Base-by-base conservation (phyloP, 2,329 filamentous ascomycete genomes). In the Clarireedia monteithiana region DNA sequence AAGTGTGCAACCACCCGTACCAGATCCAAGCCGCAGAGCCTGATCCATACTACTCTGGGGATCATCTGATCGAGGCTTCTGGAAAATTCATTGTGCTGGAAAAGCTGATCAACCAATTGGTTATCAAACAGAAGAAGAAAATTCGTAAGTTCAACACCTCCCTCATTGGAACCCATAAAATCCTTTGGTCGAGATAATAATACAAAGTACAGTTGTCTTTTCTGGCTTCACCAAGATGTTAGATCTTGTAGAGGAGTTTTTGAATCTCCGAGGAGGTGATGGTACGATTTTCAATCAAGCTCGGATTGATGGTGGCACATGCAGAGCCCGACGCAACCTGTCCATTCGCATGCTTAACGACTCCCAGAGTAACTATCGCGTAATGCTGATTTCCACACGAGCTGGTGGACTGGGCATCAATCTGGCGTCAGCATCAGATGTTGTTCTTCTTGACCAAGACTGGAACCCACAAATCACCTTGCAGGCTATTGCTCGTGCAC, bases 381-480 rank as follows among this genome's bases (percentile, higher is more conserved):
- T 88, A 0, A 97, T 99, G 72, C 73, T 99, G 24, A 78, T 99
- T 0, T 96, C 92, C 0, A 99, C 94, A 0, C 84, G 94, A 61
- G 91, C 94, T 20, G 94, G 94, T 53, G 94, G 94, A 65, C 91
- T 99, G 0, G 94, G 94, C 12, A 97, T 99, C 75, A 99, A 99
- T 67, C 78, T 99, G 56, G 92, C 92, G 0, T 95, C 91, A 7
- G 94, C 94, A 2, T 94, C 97, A 65, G 97, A 94, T 0, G 92
- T 99, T 58, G 95, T 99, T 63, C 95, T 99, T 60, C 82, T 97
- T 51, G 94, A 99, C 65, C 92, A 94, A 0, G 94, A 99, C 67
- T 97, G 95, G 76, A 99, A 99, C 60, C 94, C 94, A 0, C 92
- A 99, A 67, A 92, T 97, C 69, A 94, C 97, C 63, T 87, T 97